Percentiles rank a stretch among this genome's conserved stretches.
Conservation (phyloP, 2,329 filamentous ascomycete species). For the Fusarium sp. region DNA sequence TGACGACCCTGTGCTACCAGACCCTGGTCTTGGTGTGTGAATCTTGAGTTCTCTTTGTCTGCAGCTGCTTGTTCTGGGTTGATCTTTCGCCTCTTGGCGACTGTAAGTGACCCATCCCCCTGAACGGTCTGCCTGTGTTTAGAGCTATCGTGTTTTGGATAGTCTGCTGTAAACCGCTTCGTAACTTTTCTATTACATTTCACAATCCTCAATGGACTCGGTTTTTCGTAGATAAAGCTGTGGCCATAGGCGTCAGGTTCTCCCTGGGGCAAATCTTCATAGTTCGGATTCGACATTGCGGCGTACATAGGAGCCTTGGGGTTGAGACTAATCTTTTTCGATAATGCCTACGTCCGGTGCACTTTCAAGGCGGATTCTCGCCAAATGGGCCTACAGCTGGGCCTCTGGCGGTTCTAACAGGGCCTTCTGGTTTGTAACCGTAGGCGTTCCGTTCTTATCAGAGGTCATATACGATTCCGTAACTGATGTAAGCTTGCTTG, state of each 20-base stretch:
- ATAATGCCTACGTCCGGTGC: neutral
- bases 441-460: neutral
- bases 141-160: slow-evolving; percentile 45
- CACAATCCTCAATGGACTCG: slow-evolving; percentile 64
- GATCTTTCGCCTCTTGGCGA: slow-evolving; percentile 53
- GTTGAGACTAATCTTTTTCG: neutral
- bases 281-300: slow-evolving; percentile 53
- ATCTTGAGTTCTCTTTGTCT: slow-evolving; percentile 39
- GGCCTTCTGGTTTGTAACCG: neutral
- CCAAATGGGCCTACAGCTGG: neutral
- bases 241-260: slow-evolving; percentile 49
- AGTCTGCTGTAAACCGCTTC: slow-evolving; percentile 39
- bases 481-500: neutral
- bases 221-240: slow-evolving; percentile 46
- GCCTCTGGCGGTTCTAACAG: neutral
- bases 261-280: slow-evolving; percentile 44
- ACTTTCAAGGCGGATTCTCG: neutral
- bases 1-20: neutral
- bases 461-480: neutral
- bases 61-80: slow-evolving; percentile 4
- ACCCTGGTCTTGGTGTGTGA: neutral
- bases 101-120: slow-evolving; percentile 46
- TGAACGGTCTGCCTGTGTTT: neutral
- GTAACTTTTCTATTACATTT: slow-evolving; percentile 52
- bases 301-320: neutral